Base-by-base conservation (phyloP, 2,329 filamentous ascomycete species). In the Clarireedia monteithiana region DNA sequence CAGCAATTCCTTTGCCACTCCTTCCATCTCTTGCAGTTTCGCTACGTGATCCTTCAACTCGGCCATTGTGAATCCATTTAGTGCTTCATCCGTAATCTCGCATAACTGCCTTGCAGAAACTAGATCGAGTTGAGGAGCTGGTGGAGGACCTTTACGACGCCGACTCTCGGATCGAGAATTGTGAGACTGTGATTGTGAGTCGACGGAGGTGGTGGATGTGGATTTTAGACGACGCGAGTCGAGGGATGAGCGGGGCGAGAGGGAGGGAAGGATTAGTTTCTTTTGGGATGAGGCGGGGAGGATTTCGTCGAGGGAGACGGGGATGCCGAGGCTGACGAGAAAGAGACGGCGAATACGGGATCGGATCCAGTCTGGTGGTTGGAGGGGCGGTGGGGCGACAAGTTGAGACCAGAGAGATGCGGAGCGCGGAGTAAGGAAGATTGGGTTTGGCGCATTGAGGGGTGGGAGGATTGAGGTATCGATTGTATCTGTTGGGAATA, bases 261-360 rank as follows among this genome's bases (percentile, higher is more conserved):
- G 85, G 5, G 91, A 96, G 0, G 94, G 94, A 1, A 99, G 80
- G 4, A 99, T 81, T 17, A 99, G 84, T 70, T 97, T 97, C 79
- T 97, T 97, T 71, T 99, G 94, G 72, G 97, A 97, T 12, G 89
- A 95, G 0, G 92, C 91, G 0, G 94, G 94, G 6, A 99, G 81
- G 55, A 99, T 97, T 74, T 99, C 94, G 71, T 99, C 94, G 0
- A 99, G 79, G 66, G 99, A 94, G 46, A 99, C 90, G 1, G 94
- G 94, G 0, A 99, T 94, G 17, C 94, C 94, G 0, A 99, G 82
- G 1, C 91, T 96, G 53, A 99, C 91, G 44, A 99, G 83, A 70
- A 99, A 99, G 26, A 99, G 82, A 27, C 94, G 88, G 53, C 94
- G 85, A 64, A 96, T 99, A 51, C 91, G 89, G 52, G 91, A 96